A percentile compares a stretch with the other conserved stretches of the same genome.
Conservation (phyloP, 1,284 basidiomycete genomes). For the Malassezia sympodialis region DNA sequence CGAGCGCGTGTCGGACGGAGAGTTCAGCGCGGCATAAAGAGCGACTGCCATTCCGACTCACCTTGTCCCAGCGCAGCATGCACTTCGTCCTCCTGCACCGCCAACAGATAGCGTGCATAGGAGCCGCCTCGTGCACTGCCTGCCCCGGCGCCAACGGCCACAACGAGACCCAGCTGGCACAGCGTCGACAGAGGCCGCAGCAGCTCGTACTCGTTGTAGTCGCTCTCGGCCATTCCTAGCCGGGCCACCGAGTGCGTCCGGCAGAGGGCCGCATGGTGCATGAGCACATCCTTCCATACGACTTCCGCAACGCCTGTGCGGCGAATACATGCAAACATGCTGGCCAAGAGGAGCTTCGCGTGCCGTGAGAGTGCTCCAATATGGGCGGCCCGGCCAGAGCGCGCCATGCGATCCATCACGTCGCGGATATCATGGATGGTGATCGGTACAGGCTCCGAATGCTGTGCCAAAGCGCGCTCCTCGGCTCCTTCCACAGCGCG, state of each 20-base stretch:
- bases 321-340: slow-evolving; percentile 70
- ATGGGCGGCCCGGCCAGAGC: slow-evolving; percentile 62
- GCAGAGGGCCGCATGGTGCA: slow-evolving; percentile 30
- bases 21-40: background rate
- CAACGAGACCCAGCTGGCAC: slow-evolving; percentile 29
- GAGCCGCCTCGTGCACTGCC: slow-evolving; percentile 31
- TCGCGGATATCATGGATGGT: slow-evolving; percentile 64
- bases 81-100: slow-evolving; percentile 40
- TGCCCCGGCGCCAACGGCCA: slow-evolving; percentile 37
- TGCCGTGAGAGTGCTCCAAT: slow-evolving; percentile 34
- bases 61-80: slow-evolving; percentile 28
- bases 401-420: slow-evolving; percentile 80
- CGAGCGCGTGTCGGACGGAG: background rate
- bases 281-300: slow-evolving; percentile 63
- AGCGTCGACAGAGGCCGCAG: slow-evolving; percentile 27
- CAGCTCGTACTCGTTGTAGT: slow-evolving; percentile 14
- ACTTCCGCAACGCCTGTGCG: slow-evolving; percentile 79
- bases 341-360: slow-evolving; percentile 52
- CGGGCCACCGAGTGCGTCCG: slow-evolving; percentile 19
- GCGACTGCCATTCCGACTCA: slow-evolving; percentile 20
- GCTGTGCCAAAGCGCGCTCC: slow-evolving; percentile 43
- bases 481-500: slow-evolving; percentile 35
- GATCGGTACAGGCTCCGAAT: slow-evolving; percentile 54
- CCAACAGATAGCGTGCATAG: slow-evolving; percentile 31
- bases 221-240: background rate